These are phyloP conservation scores for Sarocladium strictum DNA, from an alignment of 2,329 filamentous ascomycete genomes.

Conservation along the genomic window DNA sequence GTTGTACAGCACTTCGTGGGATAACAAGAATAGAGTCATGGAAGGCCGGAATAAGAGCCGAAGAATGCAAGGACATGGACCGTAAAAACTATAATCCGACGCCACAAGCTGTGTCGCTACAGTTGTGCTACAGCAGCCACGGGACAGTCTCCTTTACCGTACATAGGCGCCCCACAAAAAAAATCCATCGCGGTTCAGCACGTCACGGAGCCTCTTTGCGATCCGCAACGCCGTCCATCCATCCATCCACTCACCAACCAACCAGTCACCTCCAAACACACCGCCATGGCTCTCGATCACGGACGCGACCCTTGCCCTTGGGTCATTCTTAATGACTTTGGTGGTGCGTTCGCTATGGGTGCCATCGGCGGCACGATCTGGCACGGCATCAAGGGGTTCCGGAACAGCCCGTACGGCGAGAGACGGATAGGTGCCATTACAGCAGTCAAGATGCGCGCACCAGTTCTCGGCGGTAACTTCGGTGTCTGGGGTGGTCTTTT, in stretches of 20 bases:
- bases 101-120: neutral
- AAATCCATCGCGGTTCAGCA: slow-evolving; percentile 8
- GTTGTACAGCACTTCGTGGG: too few species aligned
- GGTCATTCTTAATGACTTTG: slow-evolving; percentile 96
- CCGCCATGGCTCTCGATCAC: slow-evolving; percentile 63
- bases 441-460: slow-evolving; percentile 94
- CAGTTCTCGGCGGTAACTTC: slow-evolving; percentile 95
- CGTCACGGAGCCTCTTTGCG: slow-evolving; percentile 6
- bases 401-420: slow-evolving; percentile 88
- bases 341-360: slow-evolving; percentile 94
- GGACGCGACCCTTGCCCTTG: slow-evolving; percentile 93
- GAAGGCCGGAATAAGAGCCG: too few species aligned
- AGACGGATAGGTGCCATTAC: slow-evolving; percentile 92
- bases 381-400: slow-evolving; percentile 94
- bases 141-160: neutral
- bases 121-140: neutral
- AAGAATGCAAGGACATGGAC: too few species aligned
- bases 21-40: neutral
- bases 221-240: slow-evolving; percentile 2
- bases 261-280: neutral
- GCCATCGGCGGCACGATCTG: slow-evolving; percentile 79
- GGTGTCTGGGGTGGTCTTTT: slow-evolving; percentile 97
- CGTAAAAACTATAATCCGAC: neutral
- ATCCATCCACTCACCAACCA: neutral
- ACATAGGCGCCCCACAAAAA: slow-evolving; percentile 7